Evolutionary conservation across 1,284 basidiomycete species (phyloP).

Genomic region (Coniferiporia weirii): DNA sequence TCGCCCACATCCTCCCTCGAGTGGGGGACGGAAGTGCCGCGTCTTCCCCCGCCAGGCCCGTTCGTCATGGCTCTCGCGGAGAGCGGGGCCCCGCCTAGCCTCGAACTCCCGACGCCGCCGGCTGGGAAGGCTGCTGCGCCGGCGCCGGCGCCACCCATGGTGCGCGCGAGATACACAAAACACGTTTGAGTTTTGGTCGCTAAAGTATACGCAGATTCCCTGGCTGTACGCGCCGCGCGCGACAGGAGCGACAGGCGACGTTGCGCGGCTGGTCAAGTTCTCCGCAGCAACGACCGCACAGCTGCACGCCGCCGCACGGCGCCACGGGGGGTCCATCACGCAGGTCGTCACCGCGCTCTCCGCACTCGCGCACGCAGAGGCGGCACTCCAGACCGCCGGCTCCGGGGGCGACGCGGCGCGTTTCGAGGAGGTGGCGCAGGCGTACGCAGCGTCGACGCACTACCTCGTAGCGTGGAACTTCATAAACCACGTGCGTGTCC

Average conservation of each 20-base stretch:
- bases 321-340: constrained; percentile 17
- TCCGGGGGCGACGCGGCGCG: constrained; percentile 5
- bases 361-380: constrained; percentile 17
- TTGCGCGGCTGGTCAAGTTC: no score
- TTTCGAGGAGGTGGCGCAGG: constrained; percentile 12
- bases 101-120: neutral
- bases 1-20: no score
- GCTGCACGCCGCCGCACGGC: constrained; percentile 12
- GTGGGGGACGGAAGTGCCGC: neutral
- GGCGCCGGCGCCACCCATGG: no score
- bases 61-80: neutral
- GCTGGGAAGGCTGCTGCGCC: no score
- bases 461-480: constrained; percentile 16
- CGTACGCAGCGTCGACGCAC: constrained; percentile 6
- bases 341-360: constrained; percentile 19
- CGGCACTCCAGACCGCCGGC: constrained; percentile 9
- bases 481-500: constrained; percentile 15
- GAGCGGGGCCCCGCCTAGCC: neutral
- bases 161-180: no score
- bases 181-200: no score
- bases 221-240: no score
- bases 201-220: no score
- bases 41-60: constrained; percentile 1
- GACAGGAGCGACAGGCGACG: no score
- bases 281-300: constrained; percentile 13